Percentiles rank a stretch among this genome's conserved stretches.
Conservation (phyloP, 345 rosid species). For the Triadica sebifera region DNA sequence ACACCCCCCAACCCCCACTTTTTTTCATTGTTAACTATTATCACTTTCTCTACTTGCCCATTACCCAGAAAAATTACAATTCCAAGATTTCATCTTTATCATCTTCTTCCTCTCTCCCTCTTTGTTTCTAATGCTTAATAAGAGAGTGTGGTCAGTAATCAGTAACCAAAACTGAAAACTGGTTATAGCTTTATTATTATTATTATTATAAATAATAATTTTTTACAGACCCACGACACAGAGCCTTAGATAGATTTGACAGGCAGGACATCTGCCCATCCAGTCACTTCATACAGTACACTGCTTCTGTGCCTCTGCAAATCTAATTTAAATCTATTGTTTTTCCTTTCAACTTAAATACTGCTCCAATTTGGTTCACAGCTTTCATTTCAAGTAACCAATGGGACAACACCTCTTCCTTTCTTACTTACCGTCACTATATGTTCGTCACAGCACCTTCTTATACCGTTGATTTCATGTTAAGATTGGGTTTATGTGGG, state of each 20-base stretch:
- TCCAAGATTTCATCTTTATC: not conserved
- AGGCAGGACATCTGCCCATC: slow-evolving; percentile 35
- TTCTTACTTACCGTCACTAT: slow-evolving; percentile 16
- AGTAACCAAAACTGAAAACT: slow-evolving; percentile 17
- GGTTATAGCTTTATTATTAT: slow-evolving; percentile 22
- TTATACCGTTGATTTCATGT: slow-evolving; percentile 27
- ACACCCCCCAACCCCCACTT: slow-evolving; percentile 11
- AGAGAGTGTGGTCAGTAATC: slow-evolving; percentile 6
- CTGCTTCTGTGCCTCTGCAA: slow-evolving; percentile 34
- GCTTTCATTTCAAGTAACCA: slow-evolving; percentile 16
- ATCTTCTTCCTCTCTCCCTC: slow-evolving; percentile 1
- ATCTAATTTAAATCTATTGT: slow-evolving; percentile 32
- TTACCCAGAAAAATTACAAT: no score
- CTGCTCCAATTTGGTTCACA: slow-evolving; percentile 36
- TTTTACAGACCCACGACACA: slow-evolving; percentile 19
- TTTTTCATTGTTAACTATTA: no score
- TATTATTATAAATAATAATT: not conserved
- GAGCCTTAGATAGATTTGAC: slow-evolving; percentile 41
- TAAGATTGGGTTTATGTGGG: slow-evolving; percentile 15
- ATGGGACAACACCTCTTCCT: not conserved
- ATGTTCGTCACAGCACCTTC: slow-evolving; percentile 34
- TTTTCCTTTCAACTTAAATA: slow-evolving; percentile 27
- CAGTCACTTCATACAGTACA: slow-evolving; percentile 53
- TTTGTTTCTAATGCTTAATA: not conserved
- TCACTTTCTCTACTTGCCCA: no score